These are phyloP conservation scores for Tricholoma saponaceum DNA, from an alignment of 768 basidiomycete genomes.

Conservation along the genomic window DNA sequence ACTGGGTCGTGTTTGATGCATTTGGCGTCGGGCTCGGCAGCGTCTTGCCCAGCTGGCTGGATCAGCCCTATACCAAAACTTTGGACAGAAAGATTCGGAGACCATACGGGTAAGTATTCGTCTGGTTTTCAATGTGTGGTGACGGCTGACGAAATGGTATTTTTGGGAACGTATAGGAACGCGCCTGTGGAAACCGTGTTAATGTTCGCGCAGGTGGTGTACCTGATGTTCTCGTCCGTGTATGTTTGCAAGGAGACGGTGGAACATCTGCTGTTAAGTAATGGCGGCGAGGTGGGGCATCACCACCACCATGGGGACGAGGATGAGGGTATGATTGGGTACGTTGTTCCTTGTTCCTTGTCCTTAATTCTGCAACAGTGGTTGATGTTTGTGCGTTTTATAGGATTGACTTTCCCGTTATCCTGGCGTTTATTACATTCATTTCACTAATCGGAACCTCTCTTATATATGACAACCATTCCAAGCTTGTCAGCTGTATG, in stretches of 20 bases:
- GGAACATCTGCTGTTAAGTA: slow-evolving; percentile 82
- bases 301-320: slow-evolving; percentile 68
- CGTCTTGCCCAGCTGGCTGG: slow-evolving; percentile 42
- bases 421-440: slow-evolving; percentile 52
- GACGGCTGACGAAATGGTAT: not conserved
- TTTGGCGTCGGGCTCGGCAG: slow-evolving; percentile 64
- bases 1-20: slow-evolving; percentile 95
- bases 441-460: slow-evolving; percentile 56
- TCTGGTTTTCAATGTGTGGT: not conserved
- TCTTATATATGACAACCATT: slow-evolving; percentile 57
- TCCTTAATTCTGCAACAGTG: too few species aligned
- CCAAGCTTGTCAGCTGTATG: slow-evolving; percentile 61
- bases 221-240: slow-evolving; percentile 89
- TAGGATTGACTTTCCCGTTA: slow-evolving; percentile 67
- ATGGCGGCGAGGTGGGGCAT: slow-evolving; percentile 42
- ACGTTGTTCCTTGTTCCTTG: slow-evolving; percentile 11
- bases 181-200: slow-evolving; percentile 65
- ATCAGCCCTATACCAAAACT: not conserved
- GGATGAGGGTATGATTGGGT: slow-evolving; percentile 41
- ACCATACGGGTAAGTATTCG: slow-evolving; percentile 38
- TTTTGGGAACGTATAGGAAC: slow-evolving; percentile 35
- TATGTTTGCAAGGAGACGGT: slow-evolving; percentile 98
- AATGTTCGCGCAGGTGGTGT: slow-evolving; percentile 88
- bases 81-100: slow-evolving; percentile 54
- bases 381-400: slow-evolving; percentile 28